These are phyloP conservation scores for Dittrichia graveolens DNA, from an alignment of 129 eudicot species.

Conservation along the genomic window DNA sequence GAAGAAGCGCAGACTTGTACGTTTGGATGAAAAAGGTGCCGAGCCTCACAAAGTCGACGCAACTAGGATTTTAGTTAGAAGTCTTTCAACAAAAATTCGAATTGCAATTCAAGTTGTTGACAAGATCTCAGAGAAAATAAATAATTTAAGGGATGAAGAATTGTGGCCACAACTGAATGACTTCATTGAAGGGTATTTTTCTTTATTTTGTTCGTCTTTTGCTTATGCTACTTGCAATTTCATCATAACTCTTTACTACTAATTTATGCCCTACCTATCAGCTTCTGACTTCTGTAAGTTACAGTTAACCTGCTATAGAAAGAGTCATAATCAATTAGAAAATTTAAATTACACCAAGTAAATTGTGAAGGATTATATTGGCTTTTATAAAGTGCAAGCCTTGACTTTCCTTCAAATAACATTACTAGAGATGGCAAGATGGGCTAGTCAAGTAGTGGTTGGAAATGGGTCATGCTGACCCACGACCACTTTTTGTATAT, in stretches of 20 bases:
- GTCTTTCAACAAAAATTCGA: conserved; percentile 82
- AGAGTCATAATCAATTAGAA: background rate
- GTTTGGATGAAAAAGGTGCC: conserved; percentile 81
- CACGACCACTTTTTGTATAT: background rate
- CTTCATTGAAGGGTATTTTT: conserved; percentile 78
- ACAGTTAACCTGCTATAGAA: background rate
- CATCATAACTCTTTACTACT: background rate
- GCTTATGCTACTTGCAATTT: background rate
- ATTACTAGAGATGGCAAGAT: background rate
- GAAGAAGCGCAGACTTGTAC: conserved; percentile 63
- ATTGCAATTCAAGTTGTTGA: conserved; percentile 91
- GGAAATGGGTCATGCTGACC: background rate
- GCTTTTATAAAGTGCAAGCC: background rate
- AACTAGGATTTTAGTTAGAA: conserved; percentile 63
- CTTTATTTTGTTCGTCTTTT: background rate
- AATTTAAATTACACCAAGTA: background rate
- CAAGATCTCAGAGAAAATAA: conserved; percentile 85
- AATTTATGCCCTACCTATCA: background rate
- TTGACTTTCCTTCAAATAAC: background rate
- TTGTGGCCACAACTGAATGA: conserved; percentile 89
- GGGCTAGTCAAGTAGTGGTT: background rate
- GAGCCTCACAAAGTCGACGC: conserved; percentile 81
- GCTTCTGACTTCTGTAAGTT: conserved; percentile 6
- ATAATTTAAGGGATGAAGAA: conserved; percentile 77
- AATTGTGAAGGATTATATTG: background rate